Evolutionary conservation across 768 basidiomycete species (phyloP).

Genomic region (Agaricus subrufescens): DNA sequence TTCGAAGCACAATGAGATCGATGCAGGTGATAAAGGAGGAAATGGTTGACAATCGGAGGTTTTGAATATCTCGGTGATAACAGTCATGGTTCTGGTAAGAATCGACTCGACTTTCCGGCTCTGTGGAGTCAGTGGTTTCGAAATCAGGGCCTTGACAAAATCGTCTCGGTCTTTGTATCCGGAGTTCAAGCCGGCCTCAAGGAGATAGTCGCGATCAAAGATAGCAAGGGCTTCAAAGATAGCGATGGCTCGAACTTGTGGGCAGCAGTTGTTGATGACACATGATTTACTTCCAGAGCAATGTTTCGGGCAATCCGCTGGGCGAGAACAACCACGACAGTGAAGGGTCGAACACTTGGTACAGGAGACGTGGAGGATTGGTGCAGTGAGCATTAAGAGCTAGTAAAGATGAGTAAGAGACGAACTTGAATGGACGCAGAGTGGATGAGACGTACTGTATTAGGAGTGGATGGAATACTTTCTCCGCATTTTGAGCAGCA

Average conservation of each 20-base stretch:
- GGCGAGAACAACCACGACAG: constrained; percentile 28
- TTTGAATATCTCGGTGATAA: constrained; percentile 2
- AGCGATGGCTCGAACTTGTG: constrained; percentile 24
- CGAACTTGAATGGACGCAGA: not conserved
- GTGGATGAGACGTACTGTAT: constrained; percentile 16
- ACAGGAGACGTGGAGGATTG: constrained; percentile 25
- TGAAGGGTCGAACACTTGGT: constrained; percentile 21
- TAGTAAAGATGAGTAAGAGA: not conserved
- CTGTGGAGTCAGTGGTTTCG: not conserved
- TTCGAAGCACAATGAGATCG: not conserved
- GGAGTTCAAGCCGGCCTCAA: constrained; percentile 17
- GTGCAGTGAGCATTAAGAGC: constrained; percentile 12
- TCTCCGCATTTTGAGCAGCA: constrained; percentile 23
- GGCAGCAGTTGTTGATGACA: constrained; percentile 26
- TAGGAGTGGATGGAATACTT: constrained; percentile 16
- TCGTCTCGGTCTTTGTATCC: constrained; percentile 2
- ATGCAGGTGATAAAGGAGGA: not conserved
- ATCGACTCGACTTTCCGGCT: not conserved
- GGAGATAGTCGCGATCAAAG: constrained; percentile 24
- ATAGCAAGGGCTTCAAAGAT: constrained; percentile 27
- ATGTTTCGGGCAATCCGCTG: constrained; percentile 15
- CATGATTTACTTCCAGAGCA: constrained; percentile 25
- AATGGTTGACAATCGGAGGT: not conserved
- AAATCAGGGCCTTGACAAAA: constrained; percentile 11
- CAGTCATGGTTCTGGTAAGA: not conserved